A percentile compares a stretch with the other conserved stretches of the same genome.
phyloP scores from a whole-genome alignment of 345 rosid genomes.

The Streptanthus diversifolius region DNA sequence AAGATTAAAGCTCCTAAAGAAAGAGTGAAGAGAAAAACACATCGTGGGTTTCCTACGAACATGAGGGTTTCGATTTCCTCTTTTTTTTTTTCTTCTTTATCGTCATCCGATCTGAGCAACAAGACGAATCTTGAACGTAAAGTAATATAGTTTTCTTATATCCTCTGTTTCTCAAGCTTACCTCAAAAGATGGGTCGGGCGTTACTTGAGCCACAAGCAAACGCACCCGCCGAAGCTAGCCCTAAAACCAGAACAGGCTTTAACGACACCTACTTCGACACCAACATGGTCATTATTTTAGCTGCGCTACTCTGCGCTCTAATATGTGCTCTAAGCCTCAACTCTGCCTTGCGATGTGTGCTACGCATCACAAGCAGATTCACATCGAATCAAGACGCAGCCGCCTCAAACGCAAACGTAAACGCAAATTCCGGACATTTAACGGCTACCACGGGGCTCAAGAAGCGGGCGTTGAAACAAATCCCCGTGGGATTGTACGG shows the following conservation, averaged over 20 bases:
- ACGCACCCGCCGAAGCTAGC: conserved; percentile 11
- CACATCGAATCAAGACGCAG: conserved; percentile 23
- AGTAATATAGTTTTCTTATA: background rate
- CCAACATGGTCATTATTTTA: conserved; percentile 72
- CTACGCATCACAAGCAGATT: conserved; percentile 54
- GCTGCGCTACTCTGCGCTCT: conserved; percentile 66
- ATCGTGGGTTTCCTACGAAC: background rate
- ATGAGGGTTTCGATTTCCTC: conserved; percentile 7
- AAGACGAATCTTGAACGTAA: conserved; percentile 17
- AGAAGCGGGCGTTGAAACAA: conserved; percentile 52
- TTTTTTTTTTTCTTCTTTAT: background rate
- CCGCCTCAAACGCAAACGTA: conserved; percentile 36
- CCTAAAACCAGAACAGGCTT: conserved; percentile 20
- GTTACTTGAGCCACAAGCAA: conserved; percentile 24
- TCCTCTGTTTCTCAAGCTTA: background rate
- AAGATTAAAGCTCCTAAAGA: background rate
- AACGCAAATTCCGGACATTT: conserved; percentile 20
- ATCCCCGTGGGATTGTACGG: conserved; percentile 51
- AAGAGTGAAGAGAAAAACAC: background rate
- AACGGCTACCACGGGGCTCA: conserved; percentile 45
- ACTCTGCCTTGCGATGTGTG: conserved; percentile 58
- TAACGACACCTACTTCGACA: conserved; percentile 47
- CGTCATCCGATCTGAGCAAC: background rate
- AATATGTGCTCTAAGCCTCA: conserved; percentile 62
- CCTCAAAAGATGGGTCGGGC: conserved; percentile 25